Percentiles rank a stretch among this genome's conserved stretches.
Evolutionary conservation across 2,329 filamentous ascomycete species (phyloP).

Genomic region (Aureobasidium mangrovei): DNA sequence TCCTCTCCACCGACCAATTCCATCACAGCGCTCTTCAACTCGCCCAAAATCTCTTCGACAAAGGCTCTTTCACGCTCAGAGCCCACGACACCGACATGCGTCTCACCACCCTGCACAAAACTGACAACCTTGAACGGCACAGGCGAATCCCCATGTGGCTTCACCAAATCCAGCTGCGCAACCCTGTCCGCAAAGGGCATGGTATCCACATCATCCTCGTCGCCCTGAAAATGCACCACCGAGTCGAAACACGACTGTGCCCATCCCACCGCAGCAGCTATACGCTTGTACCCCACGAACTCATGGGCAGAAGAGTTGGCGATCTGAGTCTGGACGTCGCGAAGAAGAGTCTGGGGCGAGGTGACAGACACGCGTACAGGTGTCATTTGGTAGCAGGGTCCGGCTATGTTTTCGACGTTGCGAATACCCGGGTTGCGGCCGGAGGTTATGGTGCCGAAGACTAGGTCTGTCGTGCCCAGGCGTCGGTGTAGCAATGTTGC

Average conservation of each 20-base stretch:
- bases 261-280: slow-evolving; percentile 19
- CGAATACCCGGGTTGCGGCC: slow-evolving; percentile 50
- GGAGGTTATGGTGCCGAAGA: slow-evolving; percentile 56
- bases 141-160: slow-evolving; percentile 46
- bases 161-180: slow-evolving; percentile 25
- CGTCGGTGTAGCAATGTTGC: slow-evolving; percentile 46
- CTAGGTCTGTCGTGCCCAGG: slow-evolving; percentile 42
- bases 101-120: slow-evolving; percentile 44
- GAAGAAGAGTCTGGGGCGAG: slow-evolving; percentile 33
- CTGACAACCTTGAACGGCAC: slow-evolving; percentile 58
- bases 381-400: slow-evolving; percentile 60
- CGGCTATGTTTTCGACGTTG: slow-evolving; percentile 49
- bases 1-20: neutral
- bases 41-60: slow-evolving; percentile 40
- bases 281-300: slow-evolving; percentile 29
- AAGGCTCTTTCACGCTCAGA: slow-evolving; percentile 40
- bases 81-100: slow-evolving; percentile 52
- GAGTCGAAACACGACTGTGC: slow-evolving; percentile 20
- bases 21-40: slow-evolving; percentile 36
- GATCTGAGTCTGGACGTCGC: slow-evolving; percentile 29
- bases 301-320: slow-evolving; percentile 28
- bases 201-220: slow-evolving; percentile 43
- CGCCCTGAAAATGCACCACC: slow-evolving; percentile 32
- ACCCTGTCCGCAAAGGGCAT: slow-evolving; percentile 34
- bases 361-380: slow-evolving; percentile 53